Percentiles rank a stretch among this genome's conserved stretches.
These are phyloP conservation scores for Vaccinium darrowii DNA, from an alignment of 148 eudicot genomes.

Conservation along the genomic window DNA sequence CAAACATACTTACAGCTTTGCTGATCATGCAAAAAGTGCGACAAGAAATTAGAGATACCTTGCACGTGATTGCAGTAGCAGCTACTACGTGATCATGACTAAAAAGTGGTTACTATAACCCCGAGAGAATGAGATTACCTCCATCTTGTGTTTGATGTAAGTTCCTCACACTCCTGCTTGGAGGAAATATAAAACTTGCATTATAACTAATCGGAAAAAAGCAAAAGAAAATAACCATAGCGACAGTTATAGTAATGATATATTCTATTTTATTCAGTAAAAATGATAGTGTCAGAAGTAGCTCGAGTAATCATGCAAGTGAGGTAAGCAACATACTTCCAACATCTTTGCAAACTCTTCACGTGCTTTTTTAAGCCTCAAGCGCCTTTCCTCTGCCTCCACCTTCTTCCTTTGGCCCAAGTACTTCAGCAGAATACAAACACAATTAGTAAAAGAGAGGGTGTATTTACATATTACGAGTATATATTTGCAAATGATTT, in stretches of 20 bases:
- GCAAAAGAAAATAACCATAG: not conserved
- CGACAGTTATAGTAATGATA: not conserved
- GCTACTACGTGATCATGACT: not conserved
- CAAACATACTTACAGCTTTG: slow-evolving; percentile 84
- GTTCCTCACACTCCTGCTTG: slow-evolving; percentile 78
- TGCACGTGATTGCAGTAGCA: not conserved
- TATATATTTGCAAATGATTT: not conserved
- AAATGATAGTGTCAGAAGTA: not conserved
- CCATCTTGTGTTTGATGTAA: slow-evolving; percentile 84
- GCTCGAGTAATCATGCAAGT: not conserved
- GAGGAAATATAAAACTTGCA: slow-evolving; percentile 6
- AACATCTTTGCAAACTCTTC: slow-evolving; percentile 92
- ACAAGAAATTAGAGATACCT: slow-evolving; percentile 20
- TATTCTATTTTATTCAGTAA: not conserved
- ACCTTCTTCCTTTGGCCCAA: slow-evolving; percentile 88
- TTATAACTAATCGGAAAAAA: not conserved
- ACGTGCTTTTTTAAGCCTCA: slow-evolving; percentile 86
- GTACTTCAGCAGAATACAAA: slow-evolving; percentile 44
- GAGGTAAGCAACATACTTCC: slow-evolving; percentile 58
- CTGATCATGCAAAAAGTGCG: slow-evolving; percentile 40
- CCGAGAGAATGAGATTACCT: slow-evolving; percentile 43
- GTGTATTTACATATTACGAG: not conserved
- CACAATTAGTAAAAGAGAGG: not conserved
- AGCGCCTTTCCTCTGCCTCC: slow-evolving; percentile 95
- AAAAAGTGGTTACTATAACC: not conserved